phyloP scores from a whole-genome alignment of 768 basidiomycete species.

The Pulveroboletus ravenelii region DNA sequence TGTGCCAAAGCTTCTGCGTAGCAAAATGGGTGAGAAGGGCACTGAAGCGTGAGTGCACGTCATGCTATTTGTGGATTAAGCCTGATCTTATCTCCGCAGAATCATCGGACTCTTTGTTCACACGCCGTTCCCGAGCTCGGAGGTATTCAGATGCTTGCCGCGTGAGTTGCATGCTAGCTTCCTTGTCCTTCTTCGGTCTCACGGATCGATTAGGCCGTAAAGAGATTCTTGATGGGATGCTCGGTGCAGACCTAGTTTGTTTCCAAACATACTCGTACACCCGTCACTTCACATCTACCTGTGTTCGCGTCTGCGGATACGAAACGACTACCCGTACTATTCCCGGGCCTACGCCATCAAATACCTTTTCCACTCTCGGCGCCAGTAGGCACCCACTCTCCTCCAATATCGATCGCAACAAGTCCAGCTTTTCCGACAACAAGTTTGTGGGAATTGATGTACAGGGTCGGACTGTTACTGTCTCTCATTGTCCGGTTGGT shows the following conservation, averaged over 20 bases:
- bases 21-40: constrained; percentile 41
- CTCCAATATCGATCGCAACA: constrained; percentile 6
- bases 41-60: constrained; percentile 20
- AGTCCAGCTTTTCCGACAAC: constrained; percentile 9
- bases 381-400: neutral
- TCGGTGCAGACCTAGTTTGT: constrained; percentile 92
- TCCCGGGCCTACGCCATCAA: neutral
- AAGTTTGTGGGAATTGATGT: constrained; percentile 62
- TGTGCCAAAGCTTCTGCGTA: constrained; percentile 79
- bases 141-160: constrained; percentile 92
- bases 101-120: constrained; percentile 92
- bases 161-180: constrained; percentile 43
- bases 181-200: neutral
- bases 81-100: constrained; percentile 11
- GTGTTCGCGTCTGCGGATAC: constrained; percentile 94
- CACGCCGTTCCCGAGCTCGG: constrained; percentile 95
- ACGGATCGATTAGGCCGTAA: constrained; percentile 55
- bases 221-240: constrained; percentile 96
- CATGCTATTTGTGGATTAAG: neutral
- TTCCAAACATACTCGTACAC: constrained; percentile 98
- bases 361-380: constrained; percentile 5
- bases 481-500: constrained; percentile 92
- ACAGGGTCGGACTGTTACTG: constrained; percentile 75
- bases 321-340: constrained; percentile 52
- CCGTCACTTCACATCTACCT: constrained; percentile 91